Conservation (phyloP, 441 rosid genomes). For the Mallotus japonicus region DNA sequence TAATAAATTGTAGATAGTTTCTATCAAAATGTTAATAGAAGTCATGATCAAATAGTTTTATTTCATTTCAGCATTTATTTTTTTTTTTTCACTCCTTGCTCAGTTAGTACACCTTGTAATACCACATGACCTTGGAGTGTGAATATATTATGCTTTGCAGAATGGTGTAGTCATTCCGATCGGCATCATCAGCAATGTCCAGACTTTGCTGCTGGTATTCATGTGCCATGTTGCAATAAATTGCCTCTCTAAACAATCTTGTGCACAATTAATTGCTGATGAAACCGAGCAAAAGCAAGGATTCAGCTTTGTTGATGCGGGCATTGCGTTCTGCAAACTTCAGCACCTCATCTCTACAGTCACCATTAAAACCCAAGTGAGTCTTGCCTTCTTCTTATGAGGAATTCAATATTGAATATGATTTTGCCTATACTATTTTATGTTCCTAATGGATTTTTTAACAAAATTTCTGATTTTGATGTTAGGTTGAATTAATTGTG, state of each 20-base stretch:
- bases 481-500: slow-evolving; percentile 85
- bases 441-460: slow-evolving; percentile 19
- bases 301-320: slow-evolving; percentile 74
- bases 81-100: neutral
- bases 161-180: slow-evolving; percentile 37
- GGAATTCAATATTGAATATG: slow-evolving; percentile 6
- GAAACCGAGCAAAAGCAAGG: slow-evolving; percentile 66
- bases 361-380: slow-evolving; percentile 74
- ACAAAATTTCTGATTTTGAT: slow-evolving; percentile 18
- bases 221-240: slow-evolving; percentile 74
- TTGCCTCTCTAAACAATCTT: slow-evolving; percentile 59
- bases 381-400: slow-evolving; percentile 23
- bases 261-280: slow-evolving; percentile 46
- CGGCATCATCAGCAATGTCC: slow-evolving; percentile 57
- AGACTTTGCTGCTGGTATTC: slow-evolving; percentile 73
- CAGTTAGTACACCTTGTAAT: neutral
- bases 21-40: neutral
- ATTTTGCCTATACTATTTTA: slow-evolving; percentile 10
- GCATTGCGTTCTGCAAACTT: slow-evolving; percentile 91
- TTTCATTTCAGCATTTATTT: neutral
- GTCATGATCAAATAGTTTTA: neutral
- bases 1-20: neutral
- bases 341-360: slow-evolving; percentile 73
- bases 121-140: slow-evolving; percentile 2
- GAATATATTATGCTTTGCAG: slow-evolving; percentile 53